These are phyloP conservation scores for Metschnikowia similis DNA, from an alignment of 805 yeast species.

Conservation along the genomic window DNA sequence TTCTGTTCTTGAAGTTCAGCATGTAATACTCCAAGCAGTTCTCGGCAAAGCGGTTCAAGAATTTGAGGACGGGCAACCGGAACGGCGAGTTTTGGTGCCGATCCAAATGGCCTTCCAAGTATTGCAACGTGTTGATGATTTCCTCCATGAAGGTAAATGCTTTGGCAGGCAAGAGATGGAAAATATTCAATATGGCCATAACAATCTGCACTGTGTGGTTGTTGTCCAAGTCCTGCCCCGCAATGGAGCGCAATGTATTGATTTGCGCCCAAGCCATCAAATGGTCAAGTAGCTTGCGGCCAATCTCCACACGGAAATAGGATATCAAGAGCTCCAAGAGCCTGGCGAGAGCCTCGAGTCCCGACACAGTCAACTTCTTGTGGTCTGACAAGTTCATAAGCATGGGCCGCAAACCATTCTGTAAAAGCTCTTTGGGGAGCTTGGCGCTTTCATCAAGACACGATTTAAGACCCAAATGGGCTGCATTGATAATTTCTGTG, in stretches of 20 bases:
- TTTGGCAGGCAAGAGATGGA: constrained; percentile 85
- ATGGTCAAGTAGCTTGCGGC: constrained; percentile 87
- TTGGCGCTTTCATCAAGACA: constrained; percentile 83
- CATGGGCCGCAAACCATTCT: constrained; percentile 93
- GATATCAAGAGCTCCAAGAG: constrained; percentile 81
- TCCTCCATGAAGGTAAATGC: constrained; percentile 92
- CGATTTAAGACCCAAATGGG: constrained; percentile 80
- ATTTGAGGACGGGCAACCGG: constrained; percentile 84
- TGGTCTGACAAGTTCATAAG: constrained; percentile 92
- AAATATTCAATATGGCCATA: constrained; percentile 84
- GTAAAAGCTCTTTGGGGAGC: constrained; percentile 90
- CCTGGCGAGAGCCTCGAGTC: constrained; percentile 86
- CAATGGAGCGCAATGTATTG: constrained; percentile 63
- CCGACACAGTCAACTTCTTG: constrained; percentile 81
- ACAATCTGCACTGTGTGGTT: constrained; percentile 83
- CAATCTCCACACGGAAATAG: constrained; percentile 95
- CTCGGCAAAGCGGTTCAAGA: constrained; percentile 74
- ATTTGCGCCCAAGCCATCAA: constrained; percentile 95
- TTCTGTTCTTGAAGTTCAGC: constrained; percentile 59
- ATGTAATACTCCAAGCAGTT: constrained; percentile 70
- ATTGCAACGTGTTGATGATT: constrained; percentile 67
- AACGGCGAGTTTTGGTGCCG: constrained; percentile 86
- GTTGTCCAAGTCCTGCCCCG: constrained; percentile 74
- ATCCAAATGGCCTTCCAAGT: constrained; percentile 76
- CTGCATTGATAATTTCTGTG: constrained; percentile 85